These are phyloP conservation scores for Hypoxylon sp. DNA, from an alignment of 2,329 filamentous ascomycete species.

Conservation along the genomic window DNA sequence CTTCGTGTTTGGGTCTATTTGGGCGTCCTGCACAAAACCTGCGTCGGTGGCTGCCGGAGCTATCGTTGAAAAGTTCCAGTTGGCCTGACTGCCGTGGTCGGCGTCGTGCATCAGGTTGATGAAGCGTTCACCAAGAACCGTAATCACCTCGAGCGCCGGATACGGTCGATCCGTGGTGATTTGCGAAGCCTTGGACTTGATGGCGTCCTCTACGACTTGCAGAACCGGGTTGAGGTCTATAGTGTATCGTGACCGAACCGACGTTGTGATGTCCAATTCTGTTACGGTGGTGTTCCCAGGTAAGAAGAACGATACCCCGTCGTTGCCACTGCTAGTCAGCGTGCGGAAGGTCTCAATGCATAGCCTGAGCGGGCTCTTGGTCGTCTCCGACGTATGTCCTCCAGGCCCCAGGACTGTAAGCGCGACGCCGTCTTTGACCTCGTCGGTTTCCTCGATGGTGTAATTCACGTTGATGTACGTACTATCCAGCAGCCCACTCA, in stretches of 20 bases:
- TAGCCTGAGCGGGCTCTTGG: constrained; percentile 28
- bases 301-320: constrained; percentile 28
- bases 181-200: constrained; percentile 4
- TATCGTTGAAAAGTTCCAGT: constrained; percentile 28
- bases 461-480: constrained; percentile 29
- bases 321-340: constrained; percentile 5
- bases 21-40: constrained; percentile 28
- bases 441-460: constrained; percentile 20
- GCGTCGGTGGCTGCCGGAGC: constrained; percentile 30
- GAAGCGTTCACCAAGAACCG: constrained; percentile 20
- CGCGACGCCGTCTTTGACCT: constrained; percentile 20
- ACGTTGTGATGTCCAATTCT: constrained; percentile 27
- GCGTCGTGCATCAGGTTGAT: constrained; percentile 28
- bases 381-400: constrained; percentile 28
- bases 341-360: constrained; percentile 32
- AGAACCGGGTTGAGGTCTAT: constrained; percentile 22
- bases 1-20: constrained; percentile 16
- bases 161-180: constrained; percentile 28
- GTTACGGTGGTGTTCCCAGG: constrained; percentile 26
- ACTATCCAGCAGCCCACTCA: constrained; percentile 11
- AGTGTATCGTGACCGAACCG: constrained; percentile 26
- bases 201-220: constrained; percentile 9
- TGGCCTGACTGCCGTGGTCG: constrained; percentile 23
- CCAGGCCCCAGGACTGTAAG: constrained; percentile 25
- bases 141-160: constrained; percentile 27